These are phyloP conservation scores for Ceratocystis destructans DNA, from an alignment of 2,329 filamentous ascomycete genomes.

Conservation along the genomic window DNA sequence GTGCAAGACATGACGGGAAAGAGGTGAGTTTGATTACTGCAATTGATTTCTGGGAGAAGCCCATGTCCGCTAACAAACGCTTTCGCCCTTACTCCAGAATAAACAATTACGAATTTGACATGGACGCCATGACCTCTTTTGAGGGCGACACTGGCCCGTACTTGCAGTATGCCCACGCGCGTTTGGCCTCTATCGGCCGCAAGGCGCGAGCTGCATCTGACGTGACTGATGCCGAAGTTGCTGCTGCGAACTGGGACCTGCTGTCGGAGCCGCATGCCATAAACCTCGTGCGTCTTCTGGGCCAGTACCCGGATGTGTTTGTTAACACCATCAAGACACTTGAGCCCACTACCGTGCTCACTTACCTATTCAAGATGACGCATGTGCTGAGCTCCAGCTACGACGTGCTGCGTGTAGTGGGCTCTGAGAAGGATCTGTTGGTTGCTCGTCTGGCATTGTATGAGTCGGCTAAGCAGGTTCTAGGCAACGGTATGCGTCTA, in stretches of 20 bases:
- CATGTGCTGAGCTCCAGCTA: conserved; percentile 69
- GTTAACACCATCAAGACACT: conserved; percentile 73
- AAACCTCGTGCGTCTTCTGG: conserved; percentile 60
- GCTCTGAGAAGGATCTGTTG: conserved; percentile 59
- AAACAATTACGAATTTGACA: conserved; percentile 60
- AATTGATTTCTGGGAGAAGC: neutral
- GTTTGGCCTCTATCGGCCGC: conserved; percentile 51
- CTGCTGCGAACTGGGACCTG: conserved; percentile 50
- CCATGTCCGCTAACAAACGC: conserved; percentile 17
- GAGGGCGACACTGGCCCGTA: conserved; percentile 78
- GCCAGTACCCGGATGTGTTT: conserved; percentile 75
- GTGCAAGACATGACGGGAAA: conserved; percentile 97
- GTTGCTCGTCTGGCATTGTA: conserved; percentile 65
- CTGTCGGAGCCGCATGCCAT: conserved; percentile 59
- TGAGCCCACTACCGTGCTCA: conserved; percentile 47
- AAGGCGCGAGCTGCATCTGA: conserved; percentile 41
- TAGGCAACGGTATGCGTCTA: conserved; percentile 71
- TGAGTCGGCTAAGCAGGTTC: conserved; percentile 57
- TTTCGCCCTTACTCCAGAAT: conserved; percentile 30
- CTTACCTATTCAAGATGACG: conserved; percentile 78
- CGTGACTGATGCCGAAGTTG: conserved; percentile 43
- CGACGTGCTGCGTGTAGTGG: conserved; percentile 69
- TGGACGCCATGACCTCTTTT: conserved; percentile 69
- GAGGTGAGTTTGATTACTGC: conserved; percentile 26
- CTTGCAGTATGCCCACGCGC: conserved; percentile 69